phyloP scores from a whole-genome alignment of 1,284 basidiomycete species.

The Caloboletus inedulis region DNA sequence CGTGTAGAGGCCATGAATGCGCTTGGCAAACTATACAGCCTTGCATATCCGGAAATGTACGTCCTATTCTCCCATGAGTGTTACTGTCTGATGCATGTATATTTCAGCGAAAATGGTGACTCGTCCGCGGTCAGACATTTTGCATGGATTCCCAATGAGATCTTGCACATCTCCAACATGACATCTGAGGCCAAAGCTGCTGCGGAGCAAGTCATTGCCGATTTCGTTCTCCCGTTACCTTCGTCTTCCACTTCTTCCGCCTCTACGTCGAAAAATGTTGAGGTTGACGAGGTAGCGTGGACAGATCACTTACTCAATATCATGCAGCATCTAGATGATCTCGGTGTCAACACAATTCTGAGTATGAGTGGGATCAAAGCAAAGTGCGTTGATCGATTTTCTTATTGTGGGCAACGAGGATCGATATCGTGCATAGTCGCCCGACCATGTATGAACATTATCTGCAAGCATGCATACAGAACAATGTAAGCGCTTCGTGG shows the following conservation, averaged over 20 bases:
- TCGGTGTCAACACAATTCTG: constrained; percentile 56
- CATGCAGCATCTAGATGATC: constrained; percentile 70
- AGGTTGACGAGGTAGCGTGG: constrained; percentile 80
- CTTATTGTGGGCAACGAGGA: background rate
- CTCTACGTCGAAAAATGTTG: constrained; percentile 51
- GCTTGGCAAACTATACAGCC: constrained; percentile 75
- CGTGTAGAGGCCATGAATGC: constrained; percentile 79
- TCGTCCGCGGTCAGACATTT: constrained; percentile 76
- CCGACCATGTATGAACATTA: constrained; percentile 65
- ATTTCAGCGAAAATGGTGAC: constrained; percentile 76
- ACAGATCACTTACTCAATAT: constrained; percentile 78
- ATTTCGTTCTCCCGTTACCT: constrained; percentile 82
- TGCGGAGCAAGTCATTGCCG: constrained; percentile 65
- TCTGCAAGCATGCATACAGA: constrained; percentile 66
- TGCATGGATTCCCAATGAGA: constrained; percentile 86
- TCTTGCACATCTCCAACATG: constrained; percentile 56
- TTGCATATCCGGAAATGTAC: constrained; percentile 89
- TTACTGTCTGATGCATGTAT: background rate
- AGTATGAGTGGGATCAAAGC: constrained; percentile 60
- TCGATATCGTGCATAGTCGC: constrained; percentile 40
- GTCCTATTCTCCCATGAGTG: constrained; percentile 27
- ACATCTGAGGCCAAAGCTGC: constrained; percentile 57
- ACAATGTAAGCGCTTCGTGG: constrained; percentile 62
- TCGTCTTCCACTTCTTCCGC: constrained; percentile 34
- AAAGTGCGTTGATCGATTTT: constrained; percentile 37